A percentile compares a stretch with the other conserved stretches of the same genome.
Conservation (phyloP, 2,329 filamentous ascomycete species). For the Fusarium sp. region DNA sequence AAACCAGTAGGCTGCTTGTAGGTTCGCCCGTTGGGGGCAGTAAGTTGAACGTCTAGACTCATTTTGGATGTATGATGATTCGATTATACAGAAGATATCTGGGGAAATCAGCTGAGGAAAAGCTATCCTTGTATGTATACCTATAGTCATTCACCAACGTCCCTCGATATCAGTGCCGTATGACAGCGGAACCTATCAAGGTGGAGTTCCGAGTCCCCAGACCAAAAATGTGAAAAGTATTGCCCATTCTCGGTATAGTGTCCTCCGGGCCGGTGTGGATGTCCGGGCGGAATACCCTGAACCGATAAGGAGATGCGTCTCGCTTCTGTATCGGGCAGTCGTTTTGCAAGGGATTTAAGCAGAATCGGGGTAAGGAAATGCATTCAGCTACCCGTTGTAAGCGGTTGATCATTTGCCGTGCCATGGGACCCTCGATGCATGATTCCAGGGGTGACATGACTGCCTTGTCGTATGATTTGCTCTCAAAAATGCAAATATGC, state of each 20-base stretch:
- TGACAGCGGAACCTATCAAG: background rate
- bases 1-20: constrained; percentile 74
- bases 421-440: background rate
- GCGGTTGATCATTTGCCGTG: background rate
- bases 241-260: constrained; percentile 8
- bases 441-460: background rate
- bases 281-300: background rate
- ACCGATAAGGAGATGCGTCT: background rate
- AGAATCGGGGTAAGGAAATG: background rate
- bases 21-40: constrained; percentile 68
- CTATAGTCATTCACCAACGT: background rate
- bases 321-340: constrained; percentile 20
- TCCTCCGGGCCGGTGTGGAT: constrained; percentile 9
- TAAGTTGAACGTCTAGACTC: constrained; percentile 43
- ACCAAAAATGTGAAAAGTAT: constrained; percentile 2
- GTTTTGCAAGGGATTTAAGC: constrained; percentile 6
- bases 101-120: constrained; percentile 6
- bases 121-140: constrained; percentile 25
- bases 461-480: constrained; percentile 1
- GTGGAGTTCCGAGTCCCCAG: background rate
- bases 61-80: constrained; percentile 14
- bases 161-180: background rate
- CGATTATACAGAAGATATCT: background rate
- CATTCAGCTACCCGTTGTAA: background rate
- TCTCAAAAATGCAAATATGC: background rate